Conservation (phyloP, 2,329 filamentous ascomycete species). For the Berkeleyomyces rouxiae region DNA sequence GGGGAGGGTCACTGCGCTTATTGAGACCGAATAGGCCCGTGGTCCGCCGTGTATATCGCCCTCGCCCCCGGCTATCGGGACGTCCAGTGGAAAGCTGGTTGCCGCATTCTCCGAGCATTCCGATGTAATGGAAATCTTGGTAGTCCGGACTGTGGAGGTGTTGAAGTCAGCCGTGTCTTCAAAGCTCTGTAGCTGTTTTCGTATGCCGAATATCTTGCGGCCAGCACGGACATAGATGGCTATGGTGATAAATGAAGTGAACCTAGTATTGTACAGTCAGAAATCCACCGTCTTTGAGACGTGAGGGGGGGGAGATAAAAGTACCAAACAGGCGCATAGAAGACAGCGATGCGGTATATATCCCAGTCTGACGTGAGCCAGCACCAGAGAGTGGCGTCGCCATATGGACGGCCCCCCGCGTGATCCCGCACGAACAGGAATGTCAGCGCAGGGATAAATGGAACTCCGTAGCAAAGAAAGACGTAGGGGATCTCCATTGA, state of each 20-base stretch:
- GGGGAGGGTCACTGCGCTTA: conserved; percentile 44
- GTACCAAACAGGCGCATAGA: conserved; percentile 49
- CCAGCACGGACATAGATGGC: conserved; percentile 31
- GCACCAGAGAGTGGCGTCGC: conserved; percentile 61
- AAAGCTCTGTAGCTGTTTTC: conserved; percentile 35
- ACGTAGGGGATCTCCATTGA: conserved; percentile 52
- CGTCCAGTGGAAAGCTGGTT: neutral
- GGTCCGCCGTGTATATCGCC: conserved; percentile 19
- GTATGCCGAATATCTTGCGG: conserved; percentile 43
- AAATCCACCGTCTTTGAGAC: neutral
- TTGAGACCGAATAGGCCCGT: conserved; percentile 43
- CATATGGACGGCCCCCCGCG: conserved; percentile 42
- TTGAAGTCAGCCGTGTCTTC: conserved; percentile 26
- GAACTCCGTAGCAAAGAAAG: conserved; percentile 49
- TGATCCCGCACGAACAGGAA: conserved; percentile 42
- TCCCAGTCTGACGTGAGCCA: conserved; percentile 51
- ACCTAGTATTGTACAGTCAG: conserved; percentile 7
- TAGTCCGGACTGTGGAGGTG: conserved; percentile 31
- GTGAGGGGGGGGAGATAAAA: conserved; percentile 17
- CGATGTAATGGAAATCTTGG: conserved; percentile 36
- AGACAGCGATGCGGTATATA: conserved; percentile 49
- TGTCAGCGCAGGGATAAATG: conserved; percentile 44
- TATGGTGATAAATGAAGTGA: conserved; percentile 14
- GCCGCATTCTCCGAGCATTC: conserved; percentile 20
- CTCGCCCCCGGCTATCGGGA: neutral